Base-by-base conservation (phyloP, 139 green algal genomes). In the Haematococcus lacustris region DNA sequence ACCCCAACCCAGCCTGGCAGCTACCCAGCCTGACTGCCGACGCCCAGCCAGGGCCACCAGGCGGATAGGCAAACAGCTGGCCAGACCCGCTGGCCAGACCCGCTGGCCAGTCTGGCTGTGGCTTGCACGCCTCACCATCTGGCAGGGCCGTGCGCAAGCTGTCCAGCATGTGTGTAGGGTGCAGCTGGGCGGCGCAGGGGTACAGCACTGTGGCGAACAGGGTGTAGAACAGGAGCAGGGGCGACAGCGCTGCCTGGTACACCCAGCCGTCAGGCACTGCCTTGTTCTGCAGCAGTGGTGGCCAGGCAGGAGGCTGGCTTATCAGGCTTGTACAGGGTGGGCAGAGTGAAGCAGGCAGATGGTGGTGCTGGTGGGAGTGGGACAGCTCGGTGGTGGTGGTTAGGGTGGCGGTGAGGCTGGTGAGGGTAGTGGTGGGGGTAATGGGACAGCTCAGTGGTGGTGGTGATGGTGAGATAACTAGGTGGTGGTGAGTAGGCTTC, bases 201-300 rank as follows among this genome's bases (percentile, higher is more conserved):
- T 92, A 96, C 40, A 96, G 71, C 25, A 89, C 76, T 26, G 65
- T 43, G 3, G 85, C 80, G 76, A 96, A 96, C n/a, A 92, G 62
- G 4, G 75, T 75, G 72, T 95, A 96, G 62, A 89, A 90, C 23
- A 66, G 74, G 7, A 95, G 61, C 28, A 94, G 84, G 1, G 89
- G 85, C 3, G 78, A 63, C 21, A 94, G 71, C 21, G 88, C 76
- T 1, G 78, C 78, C 41, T 91, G 91, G 78, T 93, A 96, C 26
- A 93, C 83, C 37, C 68, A 59, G 51, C 73, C 74, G 59, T 83
- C 71, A 1, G 83, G 88, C 40, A 94, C 74, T 28, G 38, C 34
- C 17, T 82, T 74, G 25, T 91, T 77, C 73, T 82, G 78, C 13
- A 88, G 70, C 51, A 62, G 68, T 23, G 50, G 68, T 30, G 50